Evolutionary conservation across 2,329 filamentous ascomycete species (phyloP), one percentile per base, ranked within the genome.

Genomic region (Aspergillus sp.): DNA sequence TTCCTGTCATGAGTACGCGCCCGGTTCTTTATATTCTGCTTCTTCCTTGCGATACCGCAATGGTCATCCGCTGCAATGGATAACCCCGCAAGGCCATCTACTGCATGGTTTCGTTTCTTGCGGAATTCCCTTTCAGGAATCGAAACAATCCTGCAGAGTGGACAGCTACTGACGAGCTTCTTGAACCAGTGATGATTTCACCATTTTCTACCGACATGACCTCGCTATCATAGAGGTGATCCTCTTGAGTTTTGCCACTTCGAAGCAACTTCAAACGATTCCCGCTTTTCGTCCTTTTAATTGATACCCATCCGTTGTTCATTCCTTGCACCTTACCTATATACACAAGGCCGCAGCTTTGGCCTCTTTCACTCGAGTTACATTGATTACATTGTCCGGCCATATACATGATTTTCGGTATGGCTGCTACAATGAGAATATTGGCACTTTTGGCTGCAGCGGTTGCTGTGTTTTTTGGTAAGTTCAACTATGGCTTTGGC

Each of bases 1-100:
- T 26, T 16, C n/a, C 8, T 17, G 8, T 26, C 24, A 10, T 29
- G 29, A 32, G 37, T 40, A 40, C 36, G 37, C 32, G 28, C 15
- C 10, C 24, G 17, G 4, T 28, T 14, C 16, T 32, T 25, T 36
- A 10, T n/a, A n/a, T 24, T 24, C 22, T n/a, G 8, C n/a, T 24
- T 24, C 8, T n/a, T 24, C 22, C 8, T 24, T n/a, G n/a, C n/a
- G n/a, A n/a, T n/a, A n/a, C n/a, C n/a, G n/a, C n/a, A n/a, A n/a
- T n/a, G n/a, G n/a, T n/a, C n/a, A n/a, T n/a, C n/a, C n/a, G n/a
- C 8, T 3, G 22, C 8, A 8, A 24, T 24, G 8, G 22, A 8
- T 24, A 8, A 24, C 22, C 22, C 22, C 22, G 8, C 22, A 24
- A 8, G 7, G 12, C 4, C 4, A 22, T 22, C 19, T 10, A 22